phyloP scores from a whole-genome alignment of 148 eudicot genomes.

The Camellia japonica region DNA sequence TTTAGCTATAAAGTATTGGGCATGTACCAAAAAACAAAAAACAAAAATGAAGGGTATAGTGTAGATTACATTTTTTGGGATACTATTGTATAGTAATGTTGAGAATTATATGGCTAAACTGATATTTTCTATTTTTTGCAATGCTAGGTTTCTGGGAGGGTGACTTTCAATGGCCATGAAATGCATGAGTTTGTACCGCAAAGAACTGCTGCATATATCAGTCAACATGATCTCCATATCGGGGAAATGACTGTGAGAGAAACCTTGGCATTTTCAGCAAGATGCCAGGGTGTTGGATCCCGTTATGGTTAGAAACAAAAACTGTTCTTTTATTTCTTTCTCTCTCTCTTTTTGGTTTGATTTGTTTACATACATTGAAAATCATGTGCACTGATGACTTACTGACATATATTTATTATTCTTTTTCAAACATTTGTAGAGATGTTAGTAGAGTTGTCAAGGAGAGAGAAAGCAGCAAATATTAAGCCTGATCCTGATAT shows the following conservation, averaged over 20 bases:
- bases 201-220: slow-evolving; percentile 74
- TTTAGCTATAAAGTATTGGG: neutral
- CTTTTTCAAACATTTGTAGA: slow-evolving; percentile 30
- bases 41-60: no score
- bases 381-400: neutral
- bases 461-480: slow-evolving; percentile 64
- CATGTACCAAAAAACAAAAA: no score
- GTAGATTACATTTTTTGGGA: no score
- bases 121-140: neutral
- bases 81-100: no score
- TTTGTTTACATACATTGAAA: neutral
- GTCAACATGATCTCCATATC: slow-evolving; percentile 75
- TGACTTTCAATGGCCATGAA: slow-evolving; percentile 66
- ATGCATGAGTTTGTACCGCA: slow-evolving; percentile 84
- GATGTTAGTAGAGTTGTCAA: slow-evolving; percentile 63
- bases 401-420: neutral
- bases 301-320: slow-evolving; percentile 47
- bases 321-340: neutral
- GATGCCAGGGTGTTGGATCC: slow-evolving; percentile 78
- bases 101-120: neutral
- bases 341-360: no score
- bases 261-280: slow-evolving; percentile 67
- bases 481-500: slow-evolving; percentile 77
- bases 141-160: slow-evolving; percentile 50
- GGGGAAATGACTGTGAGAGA: slow-evolving; percentile 89